Base-by-base conservation (phyloP, 1,139 yeast genomes). In the Magnusiomyces tetraspermus region DNA sequence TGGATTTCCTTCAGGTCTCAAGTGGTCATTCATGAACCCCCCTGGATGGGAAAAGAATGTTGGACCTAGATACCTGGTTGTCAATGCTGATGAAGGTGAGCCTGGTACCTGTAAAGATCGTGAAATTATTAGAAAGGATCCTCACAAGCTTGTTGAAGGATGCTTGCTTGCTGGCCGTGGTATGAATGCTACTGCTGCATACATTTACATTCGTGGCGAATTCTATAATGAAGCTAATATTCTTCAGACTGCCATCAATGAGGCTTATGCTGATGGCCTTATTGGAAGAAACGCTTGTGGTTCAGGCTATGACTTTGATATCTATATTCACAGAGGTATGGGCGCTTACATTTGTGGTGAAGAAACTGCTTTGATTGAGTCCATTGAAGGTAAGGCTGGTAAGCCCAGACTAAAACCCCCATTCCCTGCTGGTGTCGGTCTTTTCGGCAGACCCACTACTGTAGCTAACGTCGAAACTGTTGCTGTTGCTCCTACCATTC, bases 21-120 rank as follows among this genome's bases (percentile, higher is more conserved):
- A 86, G 71, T 86, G 94, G 94, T 84, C 94, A 21, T 86, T 86
- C 66, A 86, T 86, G 95, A 86, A 86, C 71, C 95, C 95, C 51
- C 95, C 95, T 50, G 92, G 92, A 57, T 86, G 95, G 95, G 94
- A 86, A 60, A 86, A 85, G 68, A 85, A 85, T 69, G 73, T 71
- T 21, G 95, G 95, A 23, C 92, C 95, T 58, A 78, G 95, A 67
- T 86, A 86, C 67, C 76, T 86, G 59, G 94, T 86, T 51, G 88
- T 86, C 63, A 86, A 86, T 69, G 95, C 95, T 55, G 95, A 87
- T 74, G 95, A 86, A 71, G 95, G 95, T 63, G 95, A 86, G 70
- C 95, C 95, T 21, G 95, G 95, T 59, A 86, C 95, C 51, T 86
- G 95, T 72, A 86, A 86, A 72, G 95, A 86, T 69, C 77, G 95